phyloP scores from a whole-genome alignment of 495 filamentous ascomycete genomes.

The Podospora fimiseda region DNA sequence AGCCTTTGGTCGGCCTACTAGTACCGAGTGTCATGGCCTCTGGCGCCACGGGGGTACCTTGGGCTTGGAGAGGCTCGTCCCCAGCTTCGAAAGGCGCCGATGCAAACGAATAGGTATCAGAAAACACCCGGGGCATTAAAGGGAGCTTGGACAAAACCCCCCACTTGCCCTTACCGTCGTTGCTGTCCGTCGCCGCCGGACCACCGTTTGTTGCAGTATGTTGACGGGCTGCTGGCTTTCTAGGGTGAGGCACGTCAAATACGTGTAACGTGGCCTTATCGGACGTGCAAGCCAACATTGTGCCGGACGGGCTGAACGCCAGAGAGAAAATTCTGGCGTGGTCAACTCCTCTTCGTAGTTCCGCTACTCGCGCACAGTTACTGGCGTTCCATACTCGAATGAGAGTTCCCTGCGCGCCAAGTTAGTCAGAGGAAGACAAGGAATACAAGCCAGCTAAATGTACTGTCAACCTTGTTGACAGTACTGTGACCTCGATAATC shows the following conservation, averaged over 20 bases:
- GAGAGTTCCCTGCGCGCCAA: conserved; percentile 63
- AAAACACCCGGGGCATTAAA: conserved; percentile 71
- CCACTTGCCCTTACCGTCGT: conserved; percentile 62
- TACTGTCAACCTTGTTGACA: no score
- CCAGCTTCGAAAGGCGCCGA: conserved; percentile 71
- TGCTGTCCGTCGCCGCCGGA: conserved; percentile 7
- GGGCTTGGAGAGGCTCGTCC: conserved; percentile 52
- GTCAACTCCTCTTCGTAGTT: conserved; percentile 84
- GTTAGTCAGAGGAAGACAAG: not conserved
- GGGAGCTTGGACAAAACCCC: conserved; percentile 72
- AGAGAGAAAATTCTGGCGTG: conserved; percentile 81
- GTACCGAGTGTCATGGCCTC: conserved; percentile 38
- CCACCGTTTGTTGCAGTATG: conserved; percentile 13
- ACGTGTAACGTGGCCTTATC: conserved; percentile 94
- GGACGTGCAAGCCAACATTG: conserved; percentile 82
- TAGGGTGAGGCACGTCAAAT: conserved; percentile 60
- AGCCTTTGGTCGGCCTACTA: conserved; percentile 61
- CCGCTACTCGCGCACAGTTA: conserved; percentile 71
- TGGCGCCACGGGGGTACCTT: conserved; percentile 25
- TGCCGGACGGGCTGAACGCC: conserved; percentile 73
- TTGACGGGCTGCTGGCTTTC: conserved; percentile 66
- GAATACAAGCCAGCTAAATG: not conserved
- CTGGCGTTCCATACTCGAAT: conserved; percentile 74
- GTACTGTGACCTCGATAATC: no score
- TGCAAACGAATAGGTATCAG: conserved; percentile 75